Percentiles rank a stretch among this genome's conserved stretches.
phyloP scores from a whole-genome alignment of 2,329 filamentous ascomycete genomes.

The Alternaria burnsii region DNA sequence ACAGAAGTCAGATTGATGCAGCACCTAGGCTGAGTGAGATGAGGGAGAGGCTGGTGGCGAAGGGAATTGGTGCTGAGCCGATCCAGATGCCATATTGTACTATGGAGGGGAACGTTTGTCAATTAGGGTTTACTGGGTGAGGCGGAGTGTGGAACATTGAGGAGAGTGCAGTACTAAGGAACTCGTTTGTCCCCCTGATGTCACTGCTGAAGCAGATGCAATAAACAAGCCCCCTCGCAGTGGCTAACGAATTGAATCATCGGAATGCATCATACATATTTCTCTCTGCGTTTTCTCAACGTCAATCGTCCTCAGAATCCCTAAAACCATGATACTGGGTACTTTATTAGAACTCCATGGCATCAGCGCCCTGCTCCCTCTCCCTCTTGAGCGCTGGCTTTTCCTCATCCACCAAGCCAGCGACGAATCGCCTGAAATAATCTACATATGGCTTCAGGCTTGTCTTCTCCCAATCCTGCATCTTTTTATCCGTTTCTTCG shows the following conservation, averaged over 20 bases:
- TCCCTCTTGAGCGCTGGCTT: constrained; percentile 59
- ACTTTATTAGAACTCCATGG: constrained; percentile 69
- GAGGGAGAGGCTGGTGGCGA: constrained; percentile 76
- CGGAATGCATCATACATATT: background rate
- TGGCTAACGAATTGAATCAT: background rate
- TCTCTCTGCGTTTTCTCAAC: background rate
- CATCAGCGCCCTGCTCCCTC: constrained; percentile 62
- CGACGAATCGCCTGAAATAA: constrained; percentile 84
- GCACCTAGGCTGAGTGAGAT: constrained; percentile 75
- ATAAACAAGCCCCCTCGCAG: too few species aligned
- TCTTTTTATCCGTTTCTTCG: constrained; percentile 57
- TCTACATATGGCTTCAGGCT: constrained; percentile 92
- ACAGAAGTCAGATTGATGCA: constrained; percentile 75
- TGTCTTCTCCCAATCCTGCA: constrained; percentile 96
- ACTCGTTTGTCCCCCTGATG: background rate
- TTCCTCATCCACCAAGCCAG: constrained; percentile 79
- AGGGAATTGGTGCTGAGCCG: constrained; percentile 70
- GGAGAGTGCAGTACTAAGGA: background rate
- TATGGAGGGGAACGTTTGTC: constrained; percentile 61
- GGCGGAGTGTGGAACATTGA: background rate
- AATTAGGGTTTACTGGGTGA: constrained; percentile 16
- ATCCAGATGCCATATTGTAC: constrained; percentile 79
- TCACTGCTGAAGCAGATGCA: too few species aligned
- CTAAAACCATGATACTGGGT: background rate
- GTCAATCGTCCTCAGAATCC: background rate